These are phyloP conservation scores for Backusella parvicylindrica DNA, from an alignment of 192 early-diverging fungal genomes.

Conservation along the genomic window DNA sequence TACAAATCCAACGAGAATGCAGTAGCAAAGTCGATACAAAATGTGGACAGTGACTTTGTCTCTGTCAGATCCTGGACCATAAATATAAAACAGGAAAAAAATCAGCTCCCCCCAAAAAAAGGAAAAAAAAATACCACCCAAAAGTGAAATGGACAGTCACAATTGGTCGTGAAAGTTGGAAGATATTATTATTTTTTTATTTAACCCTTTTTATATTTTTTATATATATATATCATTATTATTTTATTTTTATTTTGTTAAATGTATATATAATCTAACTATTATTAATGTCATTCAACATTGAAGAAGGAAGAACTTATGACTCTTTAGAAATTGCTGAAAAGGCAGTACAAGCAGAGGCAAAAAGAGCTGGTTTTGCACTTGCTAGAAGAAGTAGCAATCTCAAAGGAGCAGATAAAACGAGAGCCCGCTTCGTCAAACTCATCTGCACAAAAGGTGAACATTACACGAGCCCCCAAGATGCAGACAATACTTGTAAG, in stretches of 20 bases:
- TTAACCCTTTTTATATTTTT: neutral
- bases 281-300: neutral
- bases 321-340: neutral
- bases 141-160: neutral
- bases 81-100: neutral
- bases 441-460: neutral
- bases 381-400: constrained; percentile 1
- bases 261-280: neutral
- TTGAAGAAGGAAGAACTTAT: constrained; percentile 3
- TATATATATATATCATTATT: too few species aligned
- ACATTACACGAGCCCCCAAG: neutral
- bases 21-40: neutral
- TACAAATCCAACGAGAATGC: constrained; percentile 10
- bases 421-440: neutral
- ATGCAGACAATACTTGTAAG: neutral
- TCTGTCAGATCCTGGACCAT: neutral
- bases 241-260: neutral
- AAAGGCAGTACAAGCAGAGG: neutral
- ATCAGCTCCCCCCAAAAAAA: neutral
- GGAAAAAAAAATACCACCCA: neutral
- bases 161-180: neutral
- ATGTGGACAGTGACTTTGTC: constrained; percentile 4
- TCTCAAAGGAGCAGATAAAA: constrained; percentile 1
- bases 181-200: neutral
- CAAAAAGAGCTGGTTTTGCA: neutral